These are phyloP conservation scores for Fraxinus sp. DNA, from an alignment of 305 asterid genomes.

Conservation along the genomic window DNA sequence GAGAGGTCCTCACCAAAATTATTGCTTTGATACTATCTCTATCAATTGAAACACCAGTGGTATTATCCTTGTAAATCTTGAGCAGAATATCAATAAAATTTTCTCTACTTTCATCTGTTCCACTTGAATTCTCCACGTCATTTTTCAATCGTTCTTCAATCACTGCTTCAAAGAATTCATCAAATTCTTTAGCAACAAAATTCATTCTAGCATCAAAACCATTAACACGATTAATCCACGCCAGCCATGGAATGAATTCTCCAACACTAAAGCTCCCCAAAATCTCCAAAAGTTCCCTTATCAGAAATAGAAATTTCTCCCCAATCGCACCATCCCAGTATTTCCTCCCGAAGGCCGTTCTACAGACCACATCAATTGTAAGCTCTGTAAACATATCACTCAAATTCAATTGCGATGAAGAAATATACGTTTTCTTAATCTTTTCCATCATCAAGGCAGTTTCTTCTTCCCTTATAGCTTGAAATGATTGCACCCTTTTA, in stretches of 20 bases:
- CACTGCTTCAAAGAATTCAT: constrained; percentile 3
- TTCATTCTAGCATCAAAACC: constrained; percentile 12
- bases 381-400: constrained; percentile 8
- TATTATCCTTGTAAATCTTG: constrained; percentile 2
- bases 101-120: not conserved
- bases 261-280: not conserved
- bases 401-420: not conserved
- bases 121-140: not conserved
- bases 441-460: not conserved
- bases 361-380: not conserved
- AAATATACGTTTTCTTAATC: not conserved
- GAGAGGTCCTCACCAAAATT: constrained; percentile 9
- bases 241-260: constrained; percentile 6
- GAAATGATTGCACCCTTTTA: constrained; percentile 10
- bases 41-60: not conserved
- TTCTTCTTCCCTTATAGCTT: constrained; percentile 12
- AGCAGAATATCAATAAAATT: constrained; percentile 12
- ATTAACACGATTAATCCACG: constrained; percentile 3
- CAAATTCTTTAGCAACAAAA: not conserved
- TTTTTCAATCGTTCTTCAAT: not conserved
- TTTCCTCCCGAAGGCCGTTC: constrained; percentile 13
- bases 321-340: constrained; percentile 10
- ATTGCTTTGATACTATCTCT: constrained; percentile 7
- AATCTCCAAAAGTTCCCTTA: not conserved
- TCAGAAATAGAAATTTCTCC: constrained; percentile 6